Conservation (phyloP, 202 grass and related monocot species). For the Elaeis oleifera region DNA sequence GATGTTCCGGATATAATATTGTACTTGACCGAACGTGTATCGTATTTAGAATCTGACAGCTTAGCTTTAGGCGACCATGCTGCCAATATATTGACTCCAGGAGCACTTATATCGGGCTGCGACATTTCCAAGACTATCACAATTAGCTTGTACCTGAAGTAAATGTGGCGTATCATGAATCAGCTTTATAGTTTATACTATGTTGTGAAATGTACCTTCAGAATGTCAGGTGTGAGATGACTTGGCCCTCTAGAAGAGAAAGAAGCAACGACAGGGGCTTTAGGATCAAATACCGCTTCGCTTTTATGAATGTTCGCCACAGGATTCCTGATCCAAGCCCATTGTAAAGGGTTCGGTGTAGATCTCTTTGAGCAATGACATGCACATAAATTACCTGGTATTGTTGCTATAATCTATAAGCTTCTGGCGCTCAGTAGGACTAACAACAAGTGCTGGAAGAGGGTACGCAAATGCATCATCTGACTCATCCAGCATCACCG, state of each 20-base stretch:
- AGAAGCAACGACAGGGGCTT: constrained; percentile 7
- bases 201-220: constrained; percentile 19
- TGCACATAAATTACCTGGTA: background rate
- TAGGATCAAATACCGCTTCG: background rate
- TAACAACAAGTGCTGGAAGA: constrained; percentile 4
- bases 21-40: background rate
- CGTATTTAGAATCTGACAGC: background rate
- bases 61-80: background rate
- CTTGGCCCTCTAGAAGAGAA: constrained; percentile 37
- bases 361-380: too few species aligned
- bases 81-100: constrained; percentile 6
- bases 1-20: constrained; percentile 4
- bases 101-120: constrained; percentile 10
- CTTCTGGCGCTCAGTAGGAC: background rate
- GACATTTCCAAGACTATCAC: too few species aligned
- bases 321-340: constrained; percentile 12
- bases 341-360: too few species aligned
- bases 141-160: background rate
- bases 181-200: too few species aligned
- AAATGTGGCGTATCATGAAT: too few species aligned
- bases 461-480: background rate
- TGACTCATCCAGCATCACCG: background rate
- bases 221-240: constrained; percentile 17
- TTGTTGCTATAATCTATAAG: constrained; percentile 19
- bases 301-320: constrained; percentile 16